Evolutionary conservation across 2,329 filamentous ascomycete species (phyloP), one percentile per base, ranked within the genome.

Genomic region (Colletotrichum coccodes): DNA sequence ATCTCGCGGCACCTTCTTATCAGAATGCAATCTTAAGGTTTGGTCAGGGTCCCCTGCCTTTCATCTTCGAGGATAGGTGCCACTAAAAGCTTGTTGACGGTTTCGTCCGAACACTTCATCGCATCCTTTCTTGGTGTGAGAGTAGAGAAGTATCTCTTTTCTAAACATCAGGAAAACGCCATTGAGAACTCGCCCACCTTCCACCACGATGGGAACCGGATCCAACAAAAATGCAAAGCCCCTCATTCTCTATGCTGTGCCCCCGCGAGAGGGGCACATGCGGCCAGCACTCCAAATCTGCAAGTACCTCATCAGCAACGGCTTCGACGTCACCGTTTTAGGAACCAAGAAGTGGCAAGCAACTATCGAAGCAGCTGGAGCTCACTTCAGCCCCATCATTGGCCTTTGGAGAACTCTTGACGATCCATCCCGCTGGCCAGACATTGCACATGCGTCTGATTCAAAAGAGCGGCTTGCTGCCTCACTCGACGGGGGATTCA

Each of bases 261-360:
- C 60, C 5, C 65, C 53, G 6, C 42, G 60, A 6, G 65, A 68
- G 26, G 60, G 65, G 6, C 60, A 65, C 26, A 64, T 68, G 60
- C 53, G 60, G 21, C 65, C 65, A 16, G 65, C 65, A 1, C 46
- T 68, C 3, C 60, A 68, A 23, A 68, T 68, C 3, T 14, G 14
- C n/a, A 40, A 58, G 18, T 12, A 65, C 6, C 53, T 64, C 11
- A 8, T 26, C 26, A 18, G 30, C 18, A 38, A 9, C 7, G 60
- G 65, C 34, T 68, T 68, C 4, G 40, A 68, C 12, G 60, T 68
- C 5, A 64, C 60, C 0, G 4, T 64, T 21, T 6, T 68, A 3
- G 64, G 64, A 40, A 68, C 60, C 11, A 18, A 44, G 1, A 53
- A 34, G 16, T 68, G 60, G 64, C 32, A 53, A 14, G 14, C 16